phyloP scores from a whole-genome alignment of 352 stramenopile species.

The Aphanomyces euteiches region DNA sequence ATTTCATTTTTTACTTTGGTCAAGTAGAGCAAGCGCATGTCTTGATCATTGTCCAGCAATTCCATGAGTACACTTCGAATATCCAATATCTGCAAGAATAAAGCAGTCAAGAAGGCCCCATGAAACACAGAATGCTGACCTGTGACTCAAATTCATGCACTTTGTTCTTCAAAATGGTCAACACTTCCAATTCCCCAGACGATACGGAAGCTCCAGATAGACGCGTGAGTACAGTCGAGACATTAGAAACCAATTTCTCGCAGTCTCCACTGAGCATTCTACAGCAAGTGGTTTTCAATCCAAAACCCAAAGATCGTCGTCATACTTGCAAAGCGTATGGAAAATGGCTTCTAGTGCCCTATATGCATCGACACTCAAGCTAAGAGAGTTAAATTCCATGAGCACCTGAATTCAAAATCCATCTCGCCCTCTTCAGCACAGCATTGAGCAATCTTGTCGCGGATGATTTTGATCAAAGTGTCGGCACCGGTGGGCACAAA shows the following conservation, averaged over 20 bases:
- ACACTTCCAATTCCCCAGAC: constrained; percentile 40
- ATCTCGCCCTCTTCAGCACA: constrained; percentile 23
- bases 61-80: constrained; percentile 55
- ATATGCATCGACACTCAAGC: neutral
- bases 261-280: constrained; percentile 36
- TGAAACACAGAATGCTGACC: constrained; percentile 35
- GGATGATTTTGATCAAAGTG: constrained; percentile 43
- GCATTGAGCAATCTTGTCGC: constrained; percentile 38
- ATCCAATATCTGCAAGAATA: constrained; percentile 12
- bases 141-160: constrained; percentile 42
- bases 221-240: constrained; percentile 33
- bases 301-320: neutral
- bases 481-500: constrained; percentile 49
- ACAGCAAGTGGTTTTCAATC: neutral
- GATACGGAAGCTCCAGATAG: constrained; percentile 35
- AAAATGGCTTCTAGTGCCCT: constrained; percentile 31
- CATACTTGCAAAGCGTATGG: constrained; percentile 28
- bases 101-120: neutral
- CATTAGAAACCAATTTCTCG: constrained; percentile 32
- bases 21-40: constrained; percentile 57
- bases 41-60: constrained; percentile 62
- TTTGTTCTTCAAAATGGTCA: constrained; percentile 43
- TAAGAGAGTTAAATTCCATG: no score
- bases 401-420: constrained; percentile 28
- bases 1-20: constrained; percentile 38